Conservation (phyloP, 2,329 filamentous ascomycete genomes). For the Xylogone sp. region DNA sequence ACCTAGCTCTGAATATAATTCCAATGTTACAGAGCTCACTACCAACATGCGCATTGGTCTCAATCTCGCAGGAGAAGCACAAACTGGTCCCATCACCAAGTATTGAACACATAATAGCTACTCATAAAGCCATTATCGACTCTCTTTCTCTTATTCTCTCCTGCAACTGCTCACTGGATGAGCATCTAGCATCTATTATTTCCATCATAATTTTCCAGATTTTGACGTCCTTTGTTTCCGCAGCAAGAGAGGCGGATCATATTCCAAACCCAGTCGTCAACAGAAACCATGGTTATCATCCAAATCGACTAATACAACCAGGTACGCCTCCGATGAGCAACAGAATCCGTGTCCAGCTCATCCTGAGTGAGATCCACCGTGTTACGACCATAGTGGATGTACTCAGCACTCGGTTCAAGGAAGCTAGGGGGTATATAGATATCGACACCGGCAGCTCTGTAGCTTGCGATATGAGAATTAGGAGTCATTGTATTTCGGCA, state of each 20-base stretch:
- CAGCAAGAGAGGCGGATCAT: not conserved
- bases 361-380: not conserved
- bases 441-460: no score
- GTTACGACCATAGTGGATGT: not conserved
- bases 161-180: not conserved
- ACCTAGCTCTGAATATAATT: not conserved
- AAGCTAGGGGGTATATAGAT: not conserved
- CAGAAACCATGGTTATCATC: not conserved
- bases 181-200: not conserved
- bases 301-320: not conserved
- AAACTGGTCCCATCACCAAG: not conserved
- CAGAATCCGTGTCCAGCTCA: not conserved
- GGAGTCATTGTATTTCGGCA: not conserved
- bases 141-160: not conserved
- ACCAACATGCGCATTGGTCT: not conserved
- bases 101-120: not conserved
- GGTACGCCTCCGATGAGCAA: not conserved
- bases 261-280: not conserved
- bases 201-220: not conserved
- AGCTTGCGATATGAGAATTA: not conserved
- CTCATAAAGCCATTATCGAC: not conserved
- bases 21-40: not conserved
- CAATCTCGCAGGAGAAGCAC: not conserved
- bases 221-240: not conserved
- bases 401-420: not conserved